Base-by-base conservation (phyloP, 2,329 filamentous ascomycete genomes). In the Beauveria pseudobassiana region DNA sequence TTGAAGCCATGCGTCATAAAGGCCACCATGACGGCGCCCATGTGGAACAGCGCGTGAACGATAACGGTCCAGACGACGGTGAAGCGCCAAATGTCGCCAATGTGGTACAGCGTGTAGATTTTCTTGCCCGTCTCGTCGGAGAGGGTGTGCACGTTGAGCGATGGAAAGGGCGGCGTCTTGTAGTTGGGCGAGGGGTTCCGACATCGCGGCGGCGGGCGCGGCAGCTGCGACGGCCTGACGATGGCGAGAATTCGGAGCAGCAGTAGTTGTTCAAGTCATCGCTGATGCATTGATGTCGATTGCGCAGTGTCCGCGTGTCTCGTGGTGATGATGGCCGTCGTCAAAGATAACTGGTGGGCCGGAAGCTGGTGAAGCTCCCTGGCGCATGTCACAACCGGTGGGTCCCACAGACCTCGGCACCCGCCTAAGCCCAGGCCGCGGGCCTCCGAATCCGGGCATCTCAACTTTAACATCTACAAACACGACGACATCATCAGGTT, bases 11-110 rank as follows among this genome's bases (percentile, higher is more conserved):
- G 90, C 69, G 92, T 87, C 49, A 84, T 77, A 67, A 92, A 80
- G 3, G 91, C 90, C 71, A 91, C 89, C 14, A 81, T 76, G 0
- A 88, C 86, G 2, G 88, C 89, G 40, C 86, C 81, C 20, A 93
- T 69, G 72, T 96, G 91, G 64, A 93, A 89, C 22, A 85, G 80
- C 40, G 83, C 86, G 68, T 90, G 93, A 66, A 91, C 84, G 34
- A 96, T 85, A 43, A 96, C 75, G 0, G 91, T 96, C 92, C 92
- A 97, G 71, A 87, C 83, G 18, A 95, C 76, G 1, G 91, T 96
- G 74, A 95, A 96, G 65, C 88, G 87, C 87, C 91, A 93, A 61
- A 96, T 90, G 70, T 96, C 91, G 63, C 75, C 72, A 3, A 90
- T 80, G 69, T 88, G 82, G 77, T 90, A 93, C 67, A 96, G 86